These are phyloP conservation scores for Amaranthus cruentus DNA, from an alignment of 148 eudicot species.

Conservation along the genomic window DNA sequence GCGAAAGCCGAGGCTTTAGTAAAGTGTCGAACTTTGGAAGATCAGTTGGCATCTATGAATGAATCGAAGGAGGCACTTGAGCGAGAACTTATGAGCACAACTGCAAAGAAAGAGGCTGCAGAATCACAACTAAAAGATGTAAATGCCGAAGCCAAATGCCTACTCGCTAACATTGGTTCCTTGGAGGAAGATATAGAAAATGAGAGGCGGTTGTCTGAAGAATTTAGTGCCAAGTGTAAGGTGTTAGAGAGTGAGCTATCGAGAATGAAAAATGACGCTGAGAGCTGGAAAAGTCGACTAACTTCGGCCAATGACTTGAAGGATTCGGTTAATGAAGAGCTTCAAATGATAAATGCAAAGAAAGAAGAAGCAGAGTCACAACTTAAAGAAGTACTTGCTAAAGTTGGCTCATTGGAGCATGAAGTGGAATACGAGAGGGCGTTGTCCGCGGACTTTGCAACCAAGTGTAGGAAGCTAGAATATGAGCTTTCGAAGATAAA, in stretches of 20 bases:
- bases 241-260: conserved; percentile 46
- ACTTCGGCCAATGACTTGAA: conserved; percentile 24
- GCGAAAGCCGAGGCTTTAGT: conserved; percentile 29
- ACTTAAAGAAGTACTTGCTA: conserved; percentile 31
- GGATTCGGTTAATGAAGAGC: conserved; percentile 25
- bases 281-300: conserved; percentile 22
- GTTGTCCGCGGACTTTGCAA: conserved; percentile 33
- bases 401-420: conserved; percentile 35
- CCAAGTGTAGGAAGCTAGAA: conserved; percentile 39
- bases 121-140: conserved; percentile 35
- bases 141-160: conserved; percentile 34
- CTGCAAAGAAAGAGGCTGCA: conserved; percentile 28
- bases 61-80: conserved; percentile 27
- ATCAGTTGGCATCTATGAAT: conserved; percentile 15
- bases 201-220: conserved; percentile 32
- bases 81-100: conserved; percentile 25
- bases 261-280: conserved; percentile 35
- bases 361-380: conserved; percentile 33
- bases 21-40: too few relatives aligned
- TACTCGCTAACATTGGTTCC: conserved; percentile 29
- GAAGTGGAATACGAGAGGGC: conserved; percentile 43
- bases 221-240: conserved; percentile 37
- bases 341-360: conserved; percentile 26
- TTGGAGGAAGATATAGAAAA: conserved; percentile 37
- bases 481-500: conserved; percentile 41